A percentile compares a stretch with the other conserved stretches of the same genome.
Evolutionary conservation across 768 basidiomycete genomes (phyloP).

Genomic region (Boletus sp.): DNA sequence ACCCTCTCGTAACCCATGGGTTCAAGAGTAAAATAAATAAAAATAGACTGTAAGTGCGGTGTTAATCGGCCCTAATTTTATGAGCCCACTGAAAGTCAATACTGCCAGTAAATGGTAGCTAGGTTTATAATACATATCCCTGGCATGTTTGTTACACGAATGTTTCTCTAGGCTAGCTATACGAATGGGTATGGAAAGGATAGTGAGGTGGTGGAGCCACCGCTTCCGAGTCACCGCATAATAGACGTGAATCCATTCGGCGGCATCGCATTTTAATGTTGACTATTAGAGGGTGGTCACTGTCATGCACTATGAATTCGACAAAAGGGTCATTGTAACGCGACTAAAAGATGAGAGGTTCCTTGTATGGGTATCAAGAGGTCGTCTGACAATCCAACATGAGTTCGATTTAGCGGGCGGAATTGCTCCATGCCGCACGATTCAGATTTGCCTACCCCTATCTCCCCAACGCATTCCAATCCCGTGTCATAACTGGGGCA

Average conservation of each 20-base stretch:
- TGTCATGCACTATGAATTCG: slow-evolving; percentile 5
- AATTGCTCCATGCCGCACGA: background rate
- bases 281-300: background rate
- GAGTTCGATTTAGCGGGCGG: background rate
- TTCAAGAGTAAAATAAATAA: too few relatives aligned
- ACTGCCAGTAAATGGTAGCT: background rate
- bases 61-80: background rate
- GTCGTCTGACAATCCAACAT: background rate
- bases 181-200: background rate
- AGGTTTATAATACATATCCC: background rate
- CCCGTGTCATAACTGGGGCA: slow-evolving; percentile 19
- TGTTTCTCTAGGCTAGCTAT: background rate
- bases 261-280: background rate
- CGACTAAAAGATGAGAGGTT: background rate
- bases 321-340: background rate
- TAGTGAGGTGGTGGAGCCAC: background rate
- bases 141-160: background rate
- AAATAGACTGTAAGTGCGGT: background rate
- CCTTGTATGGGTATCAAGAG: background rate
- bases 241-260: background rate
- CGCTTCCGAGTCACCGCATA: background rate
- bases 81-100: background rate
- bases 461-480: slow-evolving; percentile 2
- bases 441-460: slow-evolving; percentile 4
- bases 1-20: too few relatives aligned